phyloP scores from a whole-genome alignment of 345 rosid genomes.

The Lepidium aucheri region DNA sequence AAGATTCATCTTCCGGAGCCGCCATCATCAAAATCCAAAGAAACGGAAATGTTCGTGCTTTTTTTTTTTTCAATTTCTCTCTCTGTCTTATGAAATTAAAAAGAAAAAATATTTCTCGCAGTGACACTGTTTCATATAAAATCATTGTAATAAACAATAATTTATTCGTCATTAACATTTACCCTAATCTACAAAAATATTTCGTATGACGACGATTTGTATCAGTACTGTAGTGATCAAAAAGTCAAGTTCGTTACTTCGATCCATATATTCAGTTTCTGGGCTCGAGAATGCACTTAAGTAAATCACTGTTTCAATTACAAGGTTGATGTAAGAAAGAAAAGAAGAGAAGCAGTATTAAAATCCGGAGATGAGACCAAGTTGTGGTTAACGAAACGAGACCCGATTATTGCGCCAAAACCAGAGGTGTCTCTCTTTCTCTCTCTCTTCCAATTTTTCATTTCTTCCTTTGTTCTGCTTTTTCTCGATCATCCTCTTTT shows the following conservation, averaged over 20 bases:
- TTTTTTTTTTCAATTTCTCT: not conserved
- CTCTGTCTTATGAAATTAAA: not conserved
- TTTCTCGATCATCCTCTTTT: not conserved
- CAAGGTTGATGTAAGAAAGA: not conserved
- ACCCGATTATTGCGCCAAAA: conserved; percentile 31
- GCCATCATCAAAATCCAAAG: conserved; percentile 41
- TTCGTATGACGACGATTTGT: too few species aligned
- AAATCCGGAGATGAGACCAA: not conserved
- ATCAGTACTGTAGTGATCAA: too few species aligned
- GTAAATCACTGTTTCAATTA: too few species aligned
- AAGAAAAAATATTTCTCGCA: not conserved
- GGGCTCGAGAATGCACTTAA: too few species aligned
- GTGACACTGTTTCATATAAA: conserved; percentile 8
- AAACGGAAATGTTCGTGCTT: not conserved
- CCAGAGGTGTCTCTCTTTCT: conserved; percentile 1
- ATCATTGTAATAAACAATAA: not conserved
- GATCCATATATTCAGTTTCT: too few species aligned
- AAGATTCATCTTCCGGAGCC: conserved; percentile 90
- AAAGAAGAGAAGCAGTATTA: not conserved
- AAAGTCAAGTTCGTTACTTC: too few species aligned
- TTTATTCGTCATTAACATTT: not conserved
- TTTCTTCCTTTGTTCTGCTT: not conserved
- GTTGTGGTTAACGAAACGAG: conserved; percentile 8
- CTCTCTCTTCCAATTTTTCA: not conserved
- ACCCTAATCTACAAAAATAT: not conserved